Conservation (phyloP, 352 stramenopile species). For the Aphanomyces cochlioides region DNA sequence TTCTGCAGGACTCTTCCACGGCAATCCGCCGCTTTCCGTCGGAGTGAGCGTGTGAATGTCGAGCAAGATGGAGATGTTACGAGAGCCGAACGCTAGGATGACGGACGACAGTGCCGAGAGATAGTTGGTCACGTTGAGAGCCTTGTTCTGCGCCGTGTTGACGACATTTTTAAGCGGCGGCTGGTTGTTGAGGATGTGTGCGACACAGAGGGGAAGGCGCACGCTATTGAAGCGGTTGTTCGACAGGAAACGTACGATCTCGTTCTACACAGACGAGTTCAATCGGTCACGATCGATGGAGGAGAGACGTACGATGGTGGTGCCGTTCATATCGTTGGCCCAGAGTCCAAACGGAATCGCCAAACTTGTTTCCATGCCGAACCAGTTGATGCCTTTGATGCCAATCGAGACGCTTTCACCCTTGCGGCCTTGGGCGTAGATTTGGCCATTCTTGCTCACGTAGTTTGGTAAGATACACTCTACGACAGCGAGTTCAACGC, state of each 20-base stretch:
- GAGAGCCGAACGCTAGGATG: slow-evolving; percentile 48
- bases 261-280: slow-evolving; percentile 35
- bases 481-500: neutral
- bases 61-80: slow-evolving; percentile 58
- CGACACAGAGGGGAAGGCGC: slow-evolving; percentile 51
- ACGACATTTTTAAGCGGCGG: slow-evolving; percentile 44
- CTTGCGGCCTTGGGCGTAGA: slow-evolving; percentile 30
- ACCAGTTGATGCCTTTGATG: slow-evolving; percentile 69
- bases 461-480: slow-evolving; percentile 32
- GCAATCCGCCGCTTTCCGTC: slow-evolving; percentile 42
- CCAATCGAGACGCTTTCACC: slow-evolving; percentile 28
- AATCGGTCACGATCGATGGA: neutral
- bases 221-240: slow-evolving; percentile 72
- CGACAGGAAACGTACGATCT: slow-evolving; percentile 53
- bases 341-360: slow-evolving; percentile 59
- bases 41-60: slow-evolving; percentile 55
- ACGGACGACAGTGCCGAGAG: slow-evolving; percentile 56
- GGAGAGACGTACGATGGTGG: slow-evolving; percentile 38
- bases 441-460: slow-evolving; percentile 33
- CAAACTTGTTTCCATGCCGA: slow-evolving; percentile 64
- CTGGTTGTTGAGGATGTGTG: slow-evolving; percentile 44
- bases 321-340: slow-evolving; percentile 64
- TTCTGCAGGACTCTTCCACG: slow-evolving; percentile 39
- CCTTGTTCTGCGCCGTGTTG: slow-evolving; percentile 59
- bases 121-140: slow-evolving; percentile 59